phyloP scores from a whole-genome alignment of 495 filamentous ascomycete genomes.

The Daldinia bambusicola region DNA sequence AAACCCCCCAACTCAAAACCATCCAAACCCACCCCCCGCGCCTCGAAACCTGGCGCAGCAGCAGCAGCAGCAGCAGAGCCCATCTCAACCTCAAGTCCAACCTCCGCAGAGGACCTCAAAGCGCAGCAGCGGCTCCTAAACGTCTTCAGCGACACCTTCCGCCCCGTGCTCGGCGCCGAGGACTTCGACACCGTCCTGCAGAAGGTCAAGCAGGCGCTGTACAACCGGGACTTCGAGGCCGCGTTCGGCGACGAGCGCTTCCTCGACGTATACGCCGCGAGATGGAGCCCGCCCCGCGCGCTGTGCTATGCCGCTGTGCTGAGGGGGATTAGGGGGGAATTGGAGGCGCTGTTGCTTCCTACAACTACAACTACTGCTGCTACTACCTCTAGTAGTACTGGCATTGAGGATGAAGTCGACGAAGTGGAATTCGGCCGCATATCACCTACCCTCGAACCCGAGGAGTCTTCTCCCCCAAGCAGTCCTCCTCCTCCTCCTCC shows the following conservation, averaged over 20 bases:
- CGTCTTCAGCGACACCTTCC: slow-evolving; percentile 74
- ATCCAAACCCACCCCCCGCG: slow-evolving; percentile 22
- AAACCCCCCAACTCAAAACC: slow-evolving; percentile 25
- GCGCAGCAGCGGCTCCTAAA: slow-evolving; percentile 81
- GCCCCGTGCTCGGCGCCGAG: slow-evolving; percentile 51
- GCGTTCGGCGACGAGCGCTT: slow-evolving; percentile 78
- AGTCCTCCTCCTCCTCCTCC: too few species aligned
- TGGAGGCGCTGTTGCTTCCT: slow-evolving; percentile 46
- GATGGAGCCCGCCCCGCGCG: slow-evolving; percentile 86
- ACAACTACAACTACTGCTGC: neutral
- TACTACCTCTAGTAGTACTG: too few species aligned
- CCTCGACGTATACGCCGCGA: slow-evolving; percentile 80
- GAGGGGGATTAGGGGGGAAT: slow-evolving; percentile 54
- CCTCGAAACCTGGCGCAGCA: slow-evolving; percentile 4
- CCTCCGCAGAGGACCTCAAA: slow-evolving; percentile 37
- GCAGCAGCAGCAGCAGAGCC: slow-evolving; percentile 48
- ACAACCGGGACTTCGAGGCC: slow-evolving; percentile 79
- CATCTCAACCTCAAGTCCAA: neutral
- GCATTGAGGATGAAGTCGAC: neutral
- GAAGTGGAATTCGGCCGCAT: slow-evolving; percentile 29
- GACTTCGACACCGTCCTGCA: slow-evolving; percentile 68
- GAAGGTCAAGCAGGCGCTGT: slow-evolving; percentile 83
- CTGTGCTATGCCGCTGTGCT: slow-evolving; percentile 81
- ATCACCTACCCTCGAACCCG: slow-evolving; percentile 25
- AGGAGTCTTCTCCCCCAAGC: too few species aligned